Base-by-base conservation (phyloP, 108 stramenopile species). In the Poteriospumella lacustris region DNA sequence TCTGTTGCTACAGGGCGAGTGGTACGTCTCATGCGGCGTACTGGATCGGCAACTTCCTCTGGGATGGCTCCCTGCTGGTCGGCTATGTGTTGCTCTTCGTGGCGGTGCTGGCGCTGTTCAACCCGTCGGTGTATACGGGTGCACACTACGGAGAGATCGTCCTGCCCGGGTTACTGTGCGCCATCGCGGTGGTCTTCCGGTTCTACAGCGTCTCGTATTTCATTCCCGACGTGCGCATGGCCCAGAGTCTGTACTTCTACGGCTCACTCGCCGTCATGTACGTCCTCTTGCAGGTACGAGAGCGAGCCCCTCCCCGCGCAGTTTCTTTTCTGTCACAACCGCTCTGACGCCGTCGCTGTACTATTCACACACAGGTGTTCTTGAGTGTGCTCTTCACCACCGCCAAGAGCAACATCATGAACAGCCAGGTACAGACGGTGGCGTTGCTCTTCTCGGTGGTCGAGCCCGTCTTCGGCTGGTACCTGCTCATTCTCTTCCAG, bases 11-110 rank as follows among this genome's bases (percentile, higher is more conserved):
- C 42, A 73, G 70, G 36, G 70, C 70, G 33, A 34, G 12, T 73
- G 70, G 70, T 34, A 34, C 70, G 9, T 73, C 70, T n/a, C 38
- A 19, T n/a, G 33, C 36, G 12, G 70, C 70, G 5, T 73, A 73
- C 42, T 73, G 70, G 70, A 38, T 42, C 9, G 43, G 31, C 28
- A 73, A 73, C 36, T 73, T 73, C 70, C 26, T 73, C 41, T 73
- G 38, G 12, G 70, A 73, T 56, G 26, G 28, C 31, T 15, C 3
- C 36, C 3, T 73, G 70, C 3, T 56, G 9, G 28, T 42, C 24
- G 9, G 26, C 9, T 12, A 42, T 52, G 31, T 56, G 5, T 5
- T 73, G 24, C 26, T 44, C 26, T 73, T 73, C n/a, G 47, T 5
- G 26, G 28, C 36, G 26, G 70, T 33, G 15, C 41, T 73, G 47